These are phyloP conservation scores for Paramecium octaurelia DNA, from an alignment of 73 alveolate species.

Conservation along the genomic window DNA sequence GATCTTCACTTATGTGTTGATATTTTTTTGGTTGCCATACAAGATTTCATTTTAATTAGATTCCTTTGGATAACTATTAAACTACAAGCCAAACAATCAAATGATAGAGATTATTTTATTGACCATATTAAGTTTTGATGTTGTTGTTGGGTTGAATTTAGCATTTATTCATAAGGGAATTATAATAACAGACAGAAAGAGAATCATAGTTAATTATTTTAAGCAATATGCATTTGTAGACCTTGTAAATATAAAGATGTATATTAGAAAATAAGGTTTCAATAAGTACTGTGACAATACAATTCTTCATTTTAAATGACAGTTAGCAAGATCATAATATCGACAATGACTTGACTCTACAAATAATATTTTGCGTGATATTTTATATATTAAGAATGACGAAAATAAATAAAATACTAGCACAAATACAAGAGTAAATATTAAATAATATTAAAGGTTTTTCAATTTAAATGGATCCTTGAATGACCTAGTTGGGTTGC, in stretches of 20 bases:
- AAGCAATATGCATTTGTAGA: slow-evolving; percentile 19
- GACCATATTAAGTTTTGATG: not conserved
- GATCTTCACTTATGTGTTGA: not conserved
- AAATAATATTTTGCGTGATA: not conserved
- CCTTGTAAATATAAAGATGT: not conserved
- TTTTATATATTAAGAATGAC: slow-evolving; percentile 28
- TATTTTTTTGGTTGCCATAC: slow-evolving; percentile 39
- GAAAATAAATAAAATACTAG: slow-evolving; percentile 22
- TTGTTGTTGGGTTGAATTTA: not conserved
- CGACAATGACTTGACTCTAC: not conserved
- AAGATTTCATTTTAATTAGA: not conserved
- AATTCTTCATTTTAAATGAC: not conserved
- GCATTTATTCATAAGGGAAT: slow-evolving; percentile 32
- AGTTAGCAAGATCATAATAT: not conserved
- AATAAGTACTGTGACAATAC: not conserved
- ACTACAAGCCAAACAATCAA: not conserved
- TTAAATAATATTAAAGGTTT: not conserved
- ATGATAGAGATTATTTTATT: not conserved
- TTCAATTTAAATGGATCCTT: slow-evolving; percentile 40
- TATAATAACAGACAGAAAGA: not conserved
- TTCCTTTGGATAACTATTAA: not conserved
- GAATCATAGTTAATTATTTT: not conserved
- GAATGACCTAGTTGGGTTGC: slow-evolving; percentile 19
- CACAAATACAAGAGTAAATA: not conserved
- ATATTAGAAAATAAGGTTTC: slow-evolving; percentile 36